Conservation (phyloP, 2,329 filamentous ascomycete genomes). For the Fusarium coicis region DNA sequence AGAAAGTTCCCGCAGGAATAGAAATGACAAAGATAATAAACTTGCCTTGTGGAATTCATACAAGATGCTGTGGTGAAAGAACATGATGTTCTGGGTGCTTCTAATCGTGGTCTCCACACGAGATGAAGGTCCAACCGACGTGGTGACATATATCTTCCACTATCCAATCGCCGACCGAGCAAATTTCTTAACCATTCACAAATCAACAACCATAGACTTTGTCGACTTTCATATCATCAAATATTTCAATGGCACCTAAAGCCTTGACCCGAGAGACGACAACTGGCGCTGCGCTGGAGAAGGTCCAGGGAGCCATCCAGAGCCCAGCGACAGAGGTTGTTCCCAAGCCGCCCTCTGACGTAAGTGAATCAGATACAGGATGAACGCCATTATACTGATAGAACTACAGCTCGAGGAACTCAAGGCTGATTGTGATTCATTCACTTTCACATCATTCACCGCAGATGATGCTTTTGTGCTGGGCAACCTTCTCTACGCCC, state of each 20-base stretch:
- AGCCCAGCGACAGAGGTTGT: slow-evolving; percentile 24
- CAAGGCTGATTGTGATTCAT: slow-evolving; percentile 54
- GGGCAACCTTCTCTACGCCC: slow-evolving; percentile 70
- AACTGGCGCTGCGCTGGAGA: slow-evolving; percentile 26
- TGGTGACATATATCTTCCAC: background rate
- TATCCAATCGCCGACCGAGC: background rate
- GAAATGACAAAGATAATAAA: no score
- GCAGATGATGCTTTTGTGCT: slow-evolving; percentile 72
- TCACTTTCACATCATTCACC: slow-evolving; percentile 66
- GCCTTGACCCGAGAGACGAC: slow-evolving; percentile 28
- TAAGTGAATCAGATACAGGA: slow-evolving; percentile 1
- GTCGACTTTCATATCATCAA: background rate
- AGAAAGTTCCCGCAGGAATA: no score
- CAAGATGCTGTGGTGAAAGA: background rate
- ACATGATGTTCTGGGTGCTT: slow-evolving; percentile 2
- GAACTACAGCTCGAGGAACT: slow-evolving; percentile 43
- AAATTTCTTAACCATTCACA: background rate
- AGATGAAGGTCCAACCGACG: slow-evolving; percentile 31
- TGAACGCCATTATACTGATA: background rate
- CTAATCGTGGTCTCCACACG: slow-evolving; percentile 11
- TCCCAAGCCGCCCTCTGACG: slow-evolving; percentile 35
- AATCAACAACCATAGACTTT: background rate
- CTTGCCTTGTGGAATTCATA: background rate
- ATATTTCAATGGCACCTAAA: slow-evolving; percentile 24
- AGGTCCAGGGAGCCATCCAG: slow-evolving; percentile 36